Evolutionary conservation across 495 filamentous ascomycete genomes (phyloP), one percentile per base, ranked within the genome.

Genomic region (Aspergillus affinis): DNA sequence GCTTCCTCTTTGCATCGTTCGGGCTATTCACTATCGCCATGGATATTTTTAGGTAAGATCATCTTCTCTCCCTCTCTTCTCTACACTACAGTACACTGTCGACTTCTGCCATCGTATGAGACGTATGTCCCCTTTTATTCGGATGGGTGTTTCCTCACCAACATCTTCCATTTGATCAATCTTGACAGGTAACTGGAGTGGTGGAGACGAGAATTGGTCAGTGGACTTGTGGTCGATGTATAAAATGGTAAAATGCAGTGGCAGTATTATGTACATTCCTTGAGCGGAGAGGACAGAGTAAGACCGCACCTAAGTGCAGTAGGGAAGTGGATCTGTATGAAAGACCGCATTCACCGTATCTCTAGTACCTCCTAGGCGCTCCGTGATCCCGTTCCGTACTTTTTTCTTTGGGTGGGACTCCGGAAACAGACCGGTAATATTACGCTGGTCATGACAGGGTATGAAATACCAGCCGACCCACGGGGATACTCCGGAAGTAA

Each of bases 401-500:
- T 68, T 68, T 62, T 65, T 58, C 58, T 60, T 62, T 54, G 29
- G 48, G 65, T 63, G 60, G 60, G 48, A 64, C 62, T 62, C 61
- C 66, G 64, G 65, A 68, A 69, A 66, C 67, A 67, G 61, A 61
- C 65, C 60, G 61, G 71, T 72, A 69, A 61, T 56, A 41, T 57
- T 66, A 68, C 66, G 46, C 50, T 52, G 47, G 62, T 66, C 44
- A 64, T 63, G 56, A 67, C 61, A 15, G 49, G 23, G 64, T 70
- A 65, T 61, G 57, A 53, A 57, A 69, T 72, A 74, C 65, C 63
- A 60, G 32, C 10, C 32, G 60, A 62, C 63, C 63, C 59, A 67
- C 65, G 72, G 68, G 64, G 61, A 56, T 68, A 66, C 64, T 68
- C 68, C 69, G 67, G 70, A 66, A 70, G 69, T 67, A 65, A 63